Evolutionary conservation across 345 rosid species (phyloP), one percentile per base, ranked within the genome.

Genomic region (Mallotus nudiflorus): DNA sequence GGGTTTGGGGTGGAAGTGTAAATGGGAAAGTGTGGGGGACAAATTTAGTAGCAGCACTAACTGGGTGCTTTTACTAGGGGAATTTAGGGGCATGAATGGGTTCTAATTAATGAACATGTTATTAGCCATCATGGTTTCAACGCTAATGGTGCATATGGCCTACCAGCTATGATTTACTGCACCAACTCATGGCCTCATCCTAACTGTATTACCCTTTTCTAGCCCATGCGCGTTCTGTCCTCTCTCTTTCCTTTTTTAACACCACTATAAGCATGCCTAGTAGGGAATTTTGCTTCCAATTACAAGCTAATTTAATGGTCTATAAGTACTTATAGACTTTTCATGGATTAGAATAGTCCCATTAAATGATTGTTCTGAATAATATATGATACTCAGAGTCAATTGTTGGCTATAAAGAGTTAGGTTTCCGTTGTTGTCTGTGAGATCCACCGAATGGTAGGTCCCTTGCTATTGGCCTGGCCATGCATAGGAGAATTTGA

Each of bases 71-170:
- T 49, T 15, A 57, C 3, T 14, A 16, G 45, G 60, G 66, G 62
- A 46, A 50, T 56, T 28, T 37, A 54, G 39, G 29, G 33, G 46
- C 42, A 67, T 40, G 40, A 61, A 55, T 66, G 70, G 58, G 45
- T 18, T n/a, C 2, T 66, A 29, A 70, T 55, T 60, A 31, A 22
- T 56, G 61, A 77, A 76, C 67, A 75, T 73, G 68, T 54, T 56
- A 14, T 1, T 40, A 57, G 40, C 49, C 63, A 69, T 73, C 20
- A 79, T 81, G 70, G 62, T 69, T 5, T 42, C 39, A 62, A 45
- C 24, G 65, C 56, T 20, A 42, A 49, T 48, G 39, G 65, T 64
- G 57, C 73, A 35, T n/a, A 52, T 61, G 68, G 57, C 65, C 59
- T 52, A 56, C 67, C 65, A 37, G 51, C 53, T 40, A 35, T 71